Conservation (phyloP, 768 basidiomycete genomes). For the Termitomyces sp. region DNA sequence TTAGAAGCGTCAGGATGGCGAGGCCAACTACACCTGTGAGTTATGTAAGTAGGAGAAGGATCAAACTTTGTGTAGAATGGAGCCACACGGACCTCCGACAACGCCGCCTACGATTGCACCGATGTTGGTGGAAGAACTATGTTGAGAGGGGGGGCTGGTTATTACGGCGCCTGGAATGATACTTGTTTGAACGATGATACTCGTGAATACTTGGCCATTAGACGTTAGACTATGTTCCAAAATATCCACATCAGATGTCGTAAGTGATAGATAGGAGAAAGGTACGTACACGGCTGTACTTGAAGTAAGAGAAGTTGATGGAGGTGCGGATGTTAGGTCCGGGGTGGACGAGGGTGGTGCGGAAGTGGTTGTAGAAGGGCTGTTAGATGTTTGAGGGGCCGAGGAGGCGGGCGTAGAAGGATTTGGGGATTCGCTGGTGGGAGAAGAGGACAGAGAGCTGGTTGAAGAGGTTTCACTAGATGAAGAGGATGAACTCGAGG, state of each 20-base stretch:
- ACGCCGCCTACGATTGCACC: conserved; percentile 51
- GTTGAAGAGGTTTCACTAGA: background rate
- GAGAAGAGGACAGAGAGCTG: background rate
- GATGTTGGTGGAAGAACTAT: conserved; percentile 20
- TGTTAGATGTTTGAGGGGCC: background rate
- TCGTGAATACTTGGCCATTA: background rate
- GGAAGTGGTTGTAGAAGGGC: background rate
- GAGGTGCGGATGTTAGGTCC: background rate
- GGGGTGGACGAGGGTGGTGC: background rate
- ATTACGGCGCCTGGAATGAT: conserved; percentile 17
- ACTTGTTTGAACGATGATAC: conserved; percentile 12
- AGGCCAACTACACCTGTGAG: conserved; percentile 27
- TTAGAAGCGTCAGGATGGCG: conserved; percentile 21
- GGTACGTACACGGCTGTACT: background rate
- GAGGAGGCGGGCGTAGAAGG: background rate
- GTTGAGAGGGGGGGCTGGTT: conserved; percentile 8
- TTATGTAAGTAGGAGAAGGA: too few relatives aligned
- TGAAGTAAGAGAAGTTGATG: background rate
- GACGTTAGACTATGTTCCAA: background rate
- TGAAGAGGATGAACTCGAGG: background rate
- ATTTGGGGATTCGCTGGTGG: background rate
- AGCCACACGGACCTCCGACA: conserved; percentile 41
- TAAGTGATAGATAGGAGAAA: too few relatives aligned
- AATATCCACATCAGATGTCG: background rate
- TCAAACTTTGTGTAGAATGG: background rate